These are phyloP conservation scores for Dactylis glomerata DNA, from an alignment of 176 grass and related monocot species.

Conservation along the genomic window DNA sequence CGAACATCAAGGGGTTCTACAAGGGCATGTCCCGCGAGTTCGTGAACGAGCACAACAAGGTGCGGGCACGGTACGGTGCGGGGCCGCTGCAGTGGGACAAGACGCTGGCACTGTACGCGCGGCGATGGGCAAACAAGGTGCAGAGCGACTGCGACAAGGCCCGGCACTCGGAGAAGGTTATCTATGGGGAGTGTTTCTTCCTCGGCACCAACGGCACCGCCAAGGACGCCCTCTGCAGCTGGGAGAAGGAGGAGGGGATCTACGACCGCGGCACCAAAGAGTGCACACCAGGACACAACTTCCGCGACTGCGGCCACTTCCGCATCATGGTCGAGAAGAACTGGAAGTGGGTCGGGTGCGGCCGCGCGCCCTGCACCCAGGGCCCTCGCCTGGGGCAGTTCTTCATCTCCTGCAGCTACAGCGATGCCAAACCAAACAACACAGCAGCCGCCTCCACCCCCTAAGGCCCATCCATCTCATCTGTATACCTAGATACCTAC, in stretches of 20 bases:
- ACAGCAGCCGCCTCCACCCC: not conserved
- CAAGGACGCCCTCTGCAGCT: not conserved
- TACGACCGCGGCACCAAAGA: not conserved
- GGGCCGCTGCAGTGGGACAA: slow-evolving; percentile 13
- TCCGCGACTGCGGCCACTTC: slow-evolving; percentile 38
- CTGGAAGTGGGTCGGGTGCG: slow-evolving; percentile 6
- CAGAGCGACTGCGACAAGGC: slow-evolving; percentile 21
- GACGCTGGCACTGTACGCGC: slow-evolving; percentile 22
- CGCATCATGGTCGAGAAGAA: not conserved
- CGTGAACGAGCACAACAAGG: slow-evolving; percentile 28
- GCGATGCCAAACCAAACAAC: not conserved
- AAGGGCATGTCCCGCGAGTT: slow-evolving; percentile 36
- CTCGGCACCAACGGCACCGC: slow-evolving; percentile 21
- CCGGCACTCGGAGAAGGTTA: not conserved
- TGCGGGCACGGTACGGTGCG: slow-evolving; percentile 14
- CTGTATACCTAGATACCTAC: no score
- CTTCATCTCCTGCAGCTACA: slow-evolving; percentile 49
- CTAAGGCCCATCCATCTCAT: no score
- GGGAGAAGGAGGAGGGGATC: slow-evolving; percentile 5
- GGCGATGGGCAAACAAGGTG: slow-evolving; percentile 26
- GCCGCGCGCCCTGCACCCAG: not conserved
- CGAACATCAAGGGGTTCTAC: slow-evolving; percentile 12
- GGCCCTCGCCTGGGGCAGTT: not conserved
- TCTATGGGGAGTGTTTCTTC: slow-evolving; percentile 30
- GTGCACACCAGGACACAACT: not conserved